Evolutionary conservation across 2,329 filamentous ascomycete species (phyloP).

Genomic region (Hypomyces rosellus): DNA sequence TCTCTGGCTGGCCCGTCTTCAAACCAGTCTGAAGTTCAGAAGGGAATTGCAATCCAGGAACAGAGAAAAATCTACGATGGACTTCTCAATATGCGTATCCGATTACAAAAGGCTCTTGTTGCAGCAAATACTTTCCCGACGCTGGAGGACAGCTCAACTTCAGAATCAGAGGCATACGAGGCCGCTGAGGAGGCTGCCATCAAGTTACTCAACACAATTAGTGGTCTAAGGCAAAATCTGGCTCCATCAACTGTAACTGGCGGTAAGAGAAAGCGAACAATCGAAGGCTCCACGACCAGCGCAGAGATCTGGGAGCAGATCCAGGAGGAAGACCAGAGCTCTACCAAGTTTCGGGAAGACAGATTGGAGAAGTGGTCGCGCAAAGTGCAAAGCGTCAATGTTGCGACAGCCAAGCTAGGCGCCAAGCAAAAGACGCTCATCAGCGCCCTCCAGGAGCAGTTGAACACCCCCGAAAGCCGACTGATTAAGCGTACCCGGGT

Average conservation of each 20-base stretch:
- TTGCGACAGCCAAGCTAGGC: constrained; percentile 21
- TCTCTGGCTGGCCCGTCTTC: constrained; percentile 25
- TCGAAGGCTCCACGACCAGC: constrained; percentile 51
- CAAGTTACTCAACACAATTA: constrained; percentile 76
- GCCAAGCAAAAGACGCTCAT: constrained; percentile 44
- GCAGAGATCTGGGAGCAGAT: constrained; percentile 68
- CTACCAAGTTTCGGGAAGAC: constrained; percentile 56
- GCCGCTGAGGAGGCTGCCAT: constrained; percentile 82
- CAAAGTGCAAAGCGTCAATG: constrained; percentile 52
- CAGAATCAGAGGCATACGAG: constrained; percentile 51
- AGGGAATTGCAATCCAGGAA: constrained; percentile 77
- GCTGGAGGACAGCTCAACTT: constrained; percentile 32
- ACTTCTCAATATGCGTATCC: constrained; percentile 83
- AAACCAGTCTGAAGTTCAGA: constrained; percentile 58
- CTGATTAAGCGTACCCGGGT: constrained; percentile 63
- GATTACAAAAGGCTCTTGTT: constrained; percentile 84
- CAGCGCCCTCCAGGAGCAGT: constrained; percentile 62
- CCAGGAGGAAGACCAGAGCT: constrained; percentile 55
- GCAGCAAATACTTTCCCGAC: constrained; percentile 67
- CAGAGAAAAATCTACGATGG: constrained; percentile 84
- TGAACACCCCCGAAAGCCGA: constrained; percentile 55
- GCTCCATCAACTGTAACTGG: constrained; percentile 44
- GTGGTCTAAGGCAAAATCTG: constrained; percentile 59
- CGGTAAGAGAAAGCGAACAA: constrained; percentile 54
- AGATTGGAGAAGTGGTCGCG: constrained; percentile 86